These are phyloP conservation scores for Fusarium nygamai DNA, from an alignment of 2,329 filamentous ascomycete genomes.

Conservation along the genomic window DNA sequence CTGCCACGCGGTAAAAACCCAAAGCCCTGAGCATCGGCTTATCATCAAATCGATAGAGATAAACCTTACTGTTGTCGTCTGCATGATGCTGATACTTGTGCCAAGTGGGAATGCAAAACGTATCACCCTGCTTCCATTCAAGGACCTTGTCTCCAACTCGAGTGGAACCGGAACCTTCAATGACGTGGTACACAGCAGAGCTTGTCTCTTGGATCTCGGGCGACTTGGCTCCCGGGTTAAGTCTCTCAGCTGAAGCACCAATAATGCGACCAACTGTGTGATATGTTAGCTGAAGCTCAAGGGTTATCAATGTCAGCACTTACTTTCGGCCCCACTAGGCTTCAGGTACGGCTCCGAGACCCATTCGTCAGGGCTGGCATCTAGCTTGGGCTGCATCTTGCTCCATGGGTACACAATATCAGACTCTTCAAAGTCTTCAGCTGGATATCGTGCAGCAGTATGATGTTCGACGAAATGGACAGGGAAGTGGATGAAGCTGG, in stretches of 20 bases:
- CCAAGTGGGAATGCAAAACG: conserved; percentile 65
- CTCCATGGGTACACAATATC: conserved; percentile 61
- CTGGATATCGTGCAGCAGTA: conserved; percentile 56
- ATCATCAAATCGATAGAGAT: conserved; percentile 65
- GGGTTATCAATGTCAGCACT: not conserved
- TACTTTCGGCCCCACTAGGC: conserved; percentile 45
- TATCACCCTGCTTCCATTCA: conserved; percentile 61
- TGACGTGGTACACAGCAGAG: conserved; percentile 63
- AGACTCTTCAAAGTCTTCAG: conserved; percentile 52
- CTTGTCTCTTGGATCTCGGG: conserved; percentile 57
- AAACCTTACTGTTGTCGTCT: conserved; percentile 47
- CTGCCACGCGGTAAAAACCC: conserved; percentile 54
- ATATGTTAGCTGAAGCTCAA: not conserved
- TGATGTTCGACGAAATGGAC: conserved; percentile 65
- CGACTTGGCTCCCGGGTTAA: conserved; percentile 51
- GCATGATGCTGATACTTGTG: conserved; percentile 59
- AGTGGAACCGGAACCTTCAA: conserved; percentile 56
- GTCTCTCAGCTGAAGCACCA: conserved; percentile 57
- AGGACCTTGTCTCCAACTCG: conserved; percentile 49
- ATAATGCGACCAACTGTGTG: conserved; percentile 50
- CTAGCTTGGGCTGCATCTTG: conserved; percentile 55
- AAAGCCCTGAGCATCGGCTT: conserved; percentile 63
- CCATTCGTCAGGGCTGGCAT: conserved; percentile 30
- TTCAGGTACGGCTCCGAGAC: conserved; percentile 46
- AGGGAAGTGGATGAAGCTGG: conserved; percentile 59